Base-by-base conservation (phyloP, 1,284 basidiomycete genomes). In the Irpex sp. region DNA sequence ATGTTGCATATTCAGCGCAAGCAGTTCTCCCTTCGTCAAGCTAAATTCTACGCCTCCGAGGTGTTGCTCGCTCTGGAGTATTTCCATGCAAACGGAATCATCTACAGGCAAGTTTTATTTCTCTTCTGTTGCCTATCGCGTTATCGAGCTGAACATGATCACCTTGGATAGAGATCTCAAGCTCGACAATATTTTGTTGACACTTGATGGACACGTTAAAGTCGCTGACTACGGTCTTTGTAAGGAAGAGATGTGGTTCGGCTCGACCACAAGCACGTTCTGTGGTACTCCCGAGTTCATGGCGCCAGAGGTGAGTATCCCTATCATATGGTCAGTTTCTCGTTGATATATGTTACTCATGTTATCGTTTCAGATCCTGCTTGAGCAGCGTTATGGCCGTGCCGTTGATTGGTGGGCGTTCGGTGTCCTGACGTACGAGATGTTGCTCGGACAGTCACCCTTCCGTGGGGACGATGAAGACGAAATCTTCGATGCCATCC, bases 391-490 rank as follows among this genome's bases (percentile, higher is more conserved):
- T 62, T 99, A 99, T 73, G 96, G 96, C 9, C 92, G 96, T 54
- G 97, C 97, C 4, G 97, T 99, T 59, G 97, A 99, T 74, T 99
- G 97, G 97, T 99, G 97, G 97, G 97, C 97, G 6, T 99, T 99
- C 74, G 97, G 97, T 68, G 97, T 99, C 6, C 79, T 99, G 70
- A 98, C 94, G 56, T 99, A 99, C 75, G 97, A 99, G 78, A 99
- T 99, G 97, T 80, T 99, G 62, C 84, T 99, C 36, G 97, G 97
- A 49, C 97, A 99, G 78, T 98, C 97, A 13, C 97, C 97, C 2
- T 99, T 99, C 89, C 90, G 97, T 60, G 97, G 97, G 63, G 97
- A 99, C 72, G 97, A 99, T 71, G 97, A 99, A 76, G 97, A 99
- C 75, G 97, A 99, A 82, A 99, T 99, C 68, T 99, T 99, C 74